Conservation (phyloP, 1,284 basidiomycete genomes). For the Heterobasidion parviporum region DNA sequence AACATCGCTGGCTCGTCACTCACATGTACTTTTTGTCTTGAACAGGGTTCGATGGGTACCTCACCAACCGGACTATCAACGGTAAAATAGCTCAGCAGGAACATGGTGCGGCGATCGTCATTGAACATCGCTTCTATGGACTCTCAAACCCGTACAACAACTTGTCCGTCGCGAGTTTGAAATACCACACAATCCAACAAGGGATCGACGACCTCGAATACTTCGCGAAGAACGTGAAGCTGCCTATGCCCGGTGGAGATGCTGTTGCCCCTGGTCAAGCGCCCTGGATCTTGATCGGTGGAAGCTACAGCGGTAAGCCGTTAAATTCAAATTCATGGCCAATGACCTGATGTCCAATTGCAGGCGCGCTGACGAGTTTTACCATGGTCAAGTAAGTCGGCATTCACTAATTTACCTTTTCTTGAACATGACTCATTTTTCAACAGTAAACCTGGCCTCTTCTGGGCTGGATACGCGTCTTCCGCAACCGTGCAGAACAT, state of each 20-base stretch:
- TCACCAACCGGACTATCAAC: constrained; percentile 57
- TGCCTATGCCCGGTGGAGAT: constrained; percentile 61
- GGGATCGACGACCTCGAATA: constrained; percentile 64
- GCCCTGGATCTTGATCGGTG: constrained; percentile 66
- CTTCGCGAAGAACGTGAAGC: constrained; percentile 56
- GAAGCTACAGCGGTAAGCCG: constrained; percentile 39
- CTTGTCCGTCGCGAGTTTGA: constrained; percentile 48
- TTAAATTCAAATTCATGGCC: neutral
- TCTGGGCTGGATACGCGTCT: constrained; percentile 62
- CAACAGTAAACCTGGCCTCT: constrained; percentile 46
- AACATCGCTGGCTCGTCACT: neutral
- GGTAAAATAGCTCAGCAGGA: constrained; percentile 63
- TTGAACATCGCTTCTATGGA: constrained; percentile 52
- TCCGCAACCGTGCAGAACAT: constrained; percentile 70
- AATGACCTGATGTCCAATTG: neutral
- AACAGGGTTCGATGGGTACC: constrained; percentile 32
- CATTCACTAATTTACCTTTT: no score
- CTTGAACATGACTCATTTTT: neutral
- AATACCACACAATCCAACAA: constrained; percentile 60
- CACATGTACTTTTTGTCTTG: neutral
- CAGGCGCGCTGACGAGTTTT: constrained; percentile 25
- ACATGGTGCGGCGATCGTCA: constrained; percentile 51
- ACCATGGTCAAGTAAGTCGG: constrained; percentile 24
- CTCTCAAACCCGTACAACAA: constrained; percentile 50
- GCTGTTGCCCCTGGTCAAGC: constrained; percentile 46